These are phyloP conservation scores for Wallemia ichthyophaga DNA, from an alignment of 1,284 basidiomycete species.

Conservation along the genomic window DNA sequence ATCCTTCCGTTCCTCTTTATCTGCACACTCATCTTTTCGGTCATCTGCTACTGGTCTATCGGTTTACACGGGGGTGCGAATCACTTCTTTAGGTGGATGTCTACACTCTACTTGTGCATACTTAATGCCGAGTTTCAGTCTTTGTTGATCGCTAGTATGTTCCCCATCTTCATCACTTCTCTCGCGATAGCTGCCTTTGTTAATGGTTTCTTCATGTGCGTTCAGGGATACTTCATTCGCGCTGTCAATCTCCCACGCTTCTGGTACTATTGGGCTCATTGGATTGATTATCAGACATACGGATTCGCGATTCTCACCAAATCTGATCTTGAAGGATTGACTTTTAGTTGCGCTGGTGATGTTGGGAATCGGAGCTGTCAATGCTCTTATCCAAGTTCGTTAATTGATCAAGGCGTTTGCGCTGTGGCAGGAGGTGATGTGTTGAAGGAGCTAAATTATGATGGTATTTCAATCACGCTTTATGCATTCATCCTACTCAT, in stretches of 20 bases:
- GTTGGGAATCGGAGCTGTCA: conserved; percentile 10
- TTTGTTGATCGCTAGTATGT: conserved; percentile 22
- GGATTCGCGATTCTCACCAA: conserved; percentile 18
- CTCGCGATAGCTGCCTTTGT: conserved; percentile 27
- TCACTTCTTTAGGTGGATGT: conserved; percentile 26
- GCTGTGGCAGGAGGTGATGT: conserved; percentile 14
- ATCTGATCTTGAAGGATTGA: conserved; percentile 24
- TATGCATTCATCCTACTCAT: conserved; percentile 15
- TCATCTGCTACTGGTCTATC: conserved; percentile 15
- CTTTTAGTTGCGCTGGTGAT: conserved; percentile 19
- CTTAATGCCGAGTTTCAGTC: conserved; percentile 27
- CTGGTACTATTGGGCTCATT: conserved; percentile 29
- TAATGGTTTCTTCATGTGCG: conserved; percentile 32
- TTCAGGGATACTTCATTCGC: conserved; percentile 21
- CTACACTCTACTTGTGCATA: conserved; percentile 27
- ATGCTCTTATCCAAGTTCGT: conserved; percentile 13
- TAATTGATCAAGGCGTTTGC: conserved; percentile 10
- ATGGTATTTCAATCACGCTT: conserved; percentile 7
- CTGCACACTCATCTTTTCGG: conserved; percentile 11
- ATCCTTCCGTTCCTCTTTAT: conserved; percentile 16
- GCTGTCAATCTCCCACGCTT: conserved; percentile 26
- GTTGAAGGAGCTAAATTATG: conserved; percentile 10
- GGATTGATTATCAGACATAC: conserved; percentile 17
- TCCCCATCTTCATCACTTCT: conserved; percentile 31
- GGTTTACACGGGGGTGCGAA: conserved; percentile 23